Evolutionary conservation across 179 eudicot genomes (phyloP), one percentile per base, ranked within the genome.

Genomic region (Heliamphora pulchella): DNA sequence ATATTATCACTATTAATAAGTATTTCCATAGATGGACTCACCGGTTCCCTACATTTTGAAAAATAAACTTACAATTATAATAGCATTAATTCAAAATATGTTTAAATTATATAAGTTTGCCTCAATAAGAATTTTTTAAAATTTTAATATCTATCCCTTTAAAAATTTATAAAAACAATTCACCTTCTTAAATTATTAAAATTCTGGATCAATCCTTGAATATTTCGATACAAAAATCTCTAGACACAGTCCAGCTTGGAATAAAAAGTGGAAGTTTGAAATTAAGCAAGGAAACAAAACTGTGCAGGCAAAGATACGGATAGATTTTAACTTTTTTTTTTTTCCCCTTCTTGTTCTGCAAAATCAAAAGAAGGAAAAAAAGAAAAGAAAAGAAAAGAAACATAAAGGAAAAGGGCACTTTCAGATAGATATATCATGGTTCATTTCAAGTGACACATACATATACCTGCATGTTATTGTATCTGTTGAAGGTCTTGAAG

Each of bases 391-490:
- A 54, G 15, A 46, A 54, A 63, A 70, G 41, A 17, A 71, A 39
- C 10, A 4, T 41, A 74, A 75, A 31, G 31, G 13, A 83, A 17
- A 58, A 3, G 76, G 62, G 66, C 47, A 8, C 63, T 63, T 48
- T 78, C 15, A 2, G 51, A 18, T 3, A 66, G 3, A 31, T 39
- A 31, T 63, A 57, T 7, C 7, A 8, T 6, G 77, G 6, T 13
- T 41, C 47, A 50, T 31, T 74, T 51, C 77, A 51, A 64, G 22
- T n/a, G 20, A 64, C 58, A 18, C 5, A 15, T 69, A 44, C 6
- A 20, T 53, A 17, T 88, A 92, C 97, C 93, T 92, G 95, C 85
- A 92, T 88, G 87, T 92, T 92, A 81, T 92, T 92, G 88, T 91
- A 92, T 89, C 97, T 87, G 80, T 92, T 92, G 89, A 92, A 92